Conservation (phyloP, 352 stramenopile species). For the Saprolegnia diclina region DNA sequence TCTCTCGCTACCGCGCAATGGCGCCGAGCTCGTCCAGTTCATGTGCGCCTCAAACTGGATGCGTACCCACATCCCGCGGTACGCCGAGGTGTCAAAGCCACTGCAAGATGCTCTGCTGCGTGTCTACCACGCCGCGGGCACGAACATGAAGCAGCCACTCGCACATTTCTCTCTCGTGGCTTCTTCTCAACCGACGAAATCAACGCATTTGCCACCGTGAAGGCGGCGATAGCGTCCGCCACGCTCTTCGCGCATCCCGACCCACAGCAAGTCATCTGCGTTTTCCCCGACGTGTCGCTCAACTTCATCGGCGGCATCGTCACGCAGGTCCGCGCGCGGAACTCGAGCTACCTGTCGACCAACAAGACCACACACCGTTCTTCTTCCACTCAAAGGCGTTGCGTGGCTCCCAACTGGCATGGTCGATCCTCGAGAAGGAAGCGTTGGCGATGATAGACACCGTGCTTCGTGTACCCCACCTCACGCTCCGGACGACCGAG, state of each 20-base stretch:
- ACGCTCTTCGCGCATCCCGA: slow-evolving; percentile 12
- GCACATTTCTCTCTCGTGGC: neutral
- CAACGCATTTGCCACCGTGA: neutral
- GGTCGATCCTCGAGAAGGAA: slow-evolving; percentile 21
- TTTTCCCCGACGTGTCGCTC: slow-evolving; percentile 12
- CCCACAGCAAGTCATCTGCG: neutral
- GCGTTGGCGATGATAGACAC: slow-evolving; percentile 13
- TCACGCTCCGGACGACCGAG: slow-evolving; percentile 2
- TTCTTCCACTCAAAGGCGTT: slow-evolving; percentile 1
- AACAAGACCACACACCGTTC: slow-evolving; percentile 14
- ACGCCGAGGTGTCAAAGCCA: neutral
- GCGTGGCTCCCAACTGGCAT: neutral
- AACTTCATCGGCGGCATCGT: slow-evolving; percentile 14
- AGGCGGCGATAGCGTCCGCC: neutral
- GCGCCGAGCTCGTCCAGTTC: slow-evolving; percentile 27
- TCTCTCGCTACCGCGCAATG: slow-evolving; percentile 3
- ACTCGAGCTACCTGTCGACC: neutral
- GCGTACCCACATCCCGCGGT: slow-evolving; percentile 20
- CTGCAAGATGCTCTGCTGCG: slow-evolving; percentile 14
- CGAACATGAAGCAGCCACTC: slow-evolving; percentile 4
- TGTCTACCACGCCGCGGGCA: slow-evolving; percentile 13
- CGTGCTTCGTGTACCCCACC: neutral
- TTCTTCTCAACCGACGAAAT: neutral
- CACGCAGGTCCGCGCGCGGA: slow-evolving; percentile 13
- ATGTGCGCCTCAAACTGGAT: slow-evolving; percentile 27